Evolutionary conservation across 2,329 filamentous ascomycete species (phyloP).

Genomic region (Dactylellina leptospora): DNA sequence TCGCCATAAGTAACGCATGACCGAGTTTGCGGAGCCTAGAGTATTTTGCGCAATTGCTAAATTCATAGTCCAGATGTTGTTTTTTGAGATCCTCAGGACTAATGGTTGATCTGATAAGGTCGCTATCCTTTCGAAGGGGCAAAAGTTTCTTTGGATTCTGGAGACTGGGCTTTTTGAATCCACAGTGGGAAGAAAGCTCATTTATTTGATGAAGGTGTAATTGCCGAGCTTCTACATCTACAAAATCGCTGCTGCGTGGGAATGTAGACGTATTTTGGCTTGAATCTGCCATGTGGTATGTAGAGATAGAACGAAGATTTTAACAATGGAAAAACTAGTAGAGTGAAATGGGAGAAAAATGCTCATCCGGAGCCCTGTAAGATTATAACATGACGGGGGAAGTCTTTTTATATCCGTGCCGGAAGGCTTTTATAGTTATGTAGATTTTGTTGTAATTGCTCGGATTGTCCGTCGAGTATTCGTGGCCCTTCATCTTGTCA

Average conservation of each 20-base stretch:
- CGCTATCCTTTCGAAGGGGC: constrained; percentile 6
- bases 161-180: not conserved
- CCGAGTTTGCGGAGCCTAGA: not conserved
- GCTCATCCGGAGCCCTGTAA: too few relatives aligned
- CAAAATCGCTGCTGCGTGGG: not conserved
- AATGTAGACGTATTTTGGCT: not conserved
- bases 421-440: not conserved
- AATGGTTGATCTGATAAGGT: constrained; percentile 6
- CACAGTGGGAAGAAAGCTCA: not conserved
- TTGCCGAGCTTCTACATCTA: not conserved
- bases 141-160: not conserved
- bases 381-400: too few relatives aligned
- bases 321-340: too few relatives aligned
- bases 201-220: not conserved
- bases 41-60: not conserved
- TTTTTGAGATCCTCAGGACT: not conserved
- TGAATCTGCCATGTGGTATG: constrained; percentile 1
- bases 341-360: too few relatives aligned
- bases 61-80: not conserved
- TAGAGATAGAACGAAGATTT: too few relatives aligned
- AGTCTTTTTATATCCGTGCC: not conserved
- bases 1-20: not conserved
- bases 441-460: not conserved
- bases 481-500: not conserved
- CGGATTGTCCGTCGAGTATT: not conserved